These are phyloP conservation scores for Zymoseptoria pseudotritici DNA, from an alignment of 2,329 filamentous ascomycete species.

Conservation along the genomic window DNA sequence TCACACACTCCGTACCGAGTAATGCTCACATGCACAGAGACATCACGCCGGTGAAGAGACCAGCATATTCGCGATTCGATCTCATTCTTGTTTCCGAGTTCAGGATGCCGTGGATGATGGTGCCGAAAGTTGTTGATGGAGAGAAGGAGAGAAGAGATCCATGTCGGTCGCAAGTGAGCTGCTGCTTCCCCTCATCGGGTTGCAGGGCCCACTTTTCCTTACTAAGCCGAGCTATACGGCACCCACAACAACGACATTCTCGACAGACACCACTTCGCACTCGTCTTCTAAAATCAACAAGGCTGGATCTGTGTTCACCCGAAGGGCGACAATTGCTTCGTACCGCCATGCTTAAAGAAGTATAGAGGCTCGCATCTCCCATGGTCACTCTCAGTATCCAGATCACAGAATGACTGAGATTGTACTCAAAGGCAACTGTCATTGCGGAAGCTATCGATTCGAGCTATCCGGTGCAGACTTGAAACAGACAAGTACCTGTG, in stretches of 20 bases:
- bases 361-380: background rate
- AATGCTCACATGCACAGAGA: background rate
- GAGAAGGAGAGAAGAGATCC: background rate
- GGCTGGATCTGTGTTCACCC: too few species aligned
- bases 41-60: background rate
- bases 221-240: background rate
- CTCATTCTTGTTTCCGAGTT: too few species aligned
- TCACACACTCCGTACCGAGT: background rate
- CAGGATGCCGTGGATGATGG: background rate
- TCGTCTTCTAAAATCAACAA: too few species aligned
- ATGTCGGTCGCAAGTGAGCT: background rate
- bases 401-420: background rate
- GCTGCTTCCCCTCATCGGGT: background rate
- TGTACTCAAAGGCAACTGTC: constrained; percentile 1
- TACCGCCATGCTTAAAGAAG: background rate
- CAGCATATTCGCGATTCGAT: background rate
- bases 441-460: constrained; percentile 3
- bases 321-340: background rate
- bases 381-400: too few species aligned
- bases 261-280: background rate
- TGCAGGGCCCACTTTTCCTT: background rate
- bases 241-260: background rate
- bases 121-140: background rate
- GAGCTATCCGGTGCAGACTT: background rate
- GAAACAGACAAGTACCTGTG: background rate